A percentile compares a stretch with the other conserved stretches of the same genome.
Evolutionary conservation across 2,329 filamentous ascomycete species (phyloP).

Genomic region (Aspergillus glaucus): DNA sequence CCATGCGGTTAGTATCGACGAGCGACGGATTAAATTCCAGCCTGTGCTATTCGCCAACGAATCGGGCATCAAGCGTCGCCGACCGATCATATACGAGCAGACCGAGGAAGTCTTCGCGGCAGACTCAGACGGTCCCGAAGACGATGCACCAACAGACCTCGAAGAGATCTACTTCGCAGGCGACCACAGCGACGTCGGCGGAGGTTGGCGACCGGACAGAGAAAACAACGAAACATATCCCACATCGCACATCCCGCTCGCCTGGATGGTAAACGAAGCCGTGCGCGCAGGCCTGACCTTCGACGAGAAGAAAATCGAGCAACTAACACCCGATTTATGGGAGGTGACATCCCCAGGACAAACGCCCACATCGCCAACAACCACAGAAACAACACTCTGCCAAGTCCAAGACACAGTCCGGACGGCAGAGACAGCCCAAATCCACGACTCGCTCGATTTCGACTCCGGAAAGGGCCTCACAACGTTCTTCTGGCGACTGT

Average conservation of each 20-base stretch:
- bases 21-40: constrained; percentile 47
- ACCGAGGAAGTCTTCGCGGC: neutral
- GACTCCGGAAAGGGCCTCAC: constrained; percentile 9
- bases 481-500: constrained; percentile 14
- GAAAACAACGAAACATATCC: constrained; percentile 28
- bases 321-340: constrained; percentile 11
- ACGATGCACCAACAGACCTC: constrained; percentile 48
- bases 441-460: constrained; percentile 14
- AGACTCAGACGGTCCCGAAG: neutral
- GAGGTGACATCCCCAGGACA: neutral
- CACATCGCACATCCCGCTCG: constrained; percentile 59
- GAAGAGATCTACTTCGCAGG: constrained; percentile 68
- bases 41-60: constrained; percentile 12
- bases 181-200: constrained; percentile 68
- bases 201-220: constrained; percentile 59
- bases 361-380: neutral
- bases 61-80: neutral
- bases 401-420: neutral
- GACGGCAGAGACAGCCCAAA: constrained; percentile 5
- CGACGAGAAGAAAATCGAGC: constrained; percentile 37
- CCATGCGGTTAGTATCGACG: constrained; percentile 50
- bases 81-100: neutral
- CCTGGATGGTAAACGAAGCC: constrained; percentile 62
- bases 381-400: neutral
- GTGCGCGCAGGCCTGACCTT: constrained; percentile 61